Conservation (phyloP, 2,329 filamentous ascomycete genomes). For the Onygena corvina region DNA sequence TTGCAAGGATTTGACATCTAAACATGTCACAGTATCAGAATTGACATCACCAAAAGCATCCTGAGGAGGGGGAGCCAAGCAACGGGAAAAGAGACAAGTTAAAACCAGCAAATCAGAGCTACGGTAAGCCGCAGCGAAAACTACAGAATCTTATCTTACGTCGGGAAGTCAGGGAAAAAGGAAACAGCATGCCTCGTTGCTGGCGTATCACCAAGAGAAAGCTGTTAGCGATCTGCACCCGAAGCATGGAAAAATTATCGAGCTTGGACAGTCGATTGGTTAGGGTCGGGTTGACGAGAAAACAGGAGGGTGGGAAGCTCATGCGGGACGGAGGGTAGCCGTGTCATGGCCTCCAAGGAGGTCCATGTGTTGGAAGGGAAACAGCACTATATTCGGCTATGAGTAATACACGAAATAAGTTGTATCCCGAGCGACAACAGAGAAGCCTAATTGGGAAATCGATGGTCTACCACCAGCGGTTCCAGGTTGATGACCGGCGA, state of each 20-base stretch:
- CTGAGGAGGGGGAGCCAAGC: constrained; percentile 2
- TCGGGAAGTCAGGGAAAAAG: neutral
- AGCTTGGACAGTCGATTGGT: constrained; percentile 1
- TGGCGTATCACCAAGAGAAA: neutral
- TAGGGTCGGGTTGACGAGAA: neutral
- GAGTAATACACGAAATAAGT: neutral
- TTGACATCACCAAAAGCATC: neutral
- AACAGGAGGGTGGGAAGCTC: neutral
- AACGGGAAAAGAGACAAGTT: neutral
- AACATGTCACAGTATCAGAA: constrained; percentile 1
- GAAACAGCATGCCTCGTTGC: no score
- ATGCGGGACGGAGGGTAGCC: neutral
- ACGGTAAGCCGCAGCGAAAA: neutral
- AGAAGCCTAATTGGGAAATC: neutral
- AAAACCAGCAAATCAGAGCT: neutral
- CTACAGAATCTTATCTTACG: neutral
- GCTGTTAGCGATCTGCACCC: neutral
- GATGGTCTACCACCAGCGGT: neutral
- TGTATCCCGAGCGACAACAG: neutral
- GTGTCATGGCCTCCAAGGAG: neutral
- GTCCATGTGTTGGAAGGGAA: constrained; percentile 1
- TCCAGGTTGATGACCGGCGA: no score
- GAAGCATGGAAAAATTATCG: constrained; percentile 4
- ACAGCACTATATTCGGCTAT: neutral
- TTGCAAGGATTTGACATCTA: constrained; percentile 1